Percentiles rank a stretch among this genome's conserved stretches.
Conservation (phyloP, 176 grass and related monocot genomes). For the Phyllostachys edulis region DNA sequence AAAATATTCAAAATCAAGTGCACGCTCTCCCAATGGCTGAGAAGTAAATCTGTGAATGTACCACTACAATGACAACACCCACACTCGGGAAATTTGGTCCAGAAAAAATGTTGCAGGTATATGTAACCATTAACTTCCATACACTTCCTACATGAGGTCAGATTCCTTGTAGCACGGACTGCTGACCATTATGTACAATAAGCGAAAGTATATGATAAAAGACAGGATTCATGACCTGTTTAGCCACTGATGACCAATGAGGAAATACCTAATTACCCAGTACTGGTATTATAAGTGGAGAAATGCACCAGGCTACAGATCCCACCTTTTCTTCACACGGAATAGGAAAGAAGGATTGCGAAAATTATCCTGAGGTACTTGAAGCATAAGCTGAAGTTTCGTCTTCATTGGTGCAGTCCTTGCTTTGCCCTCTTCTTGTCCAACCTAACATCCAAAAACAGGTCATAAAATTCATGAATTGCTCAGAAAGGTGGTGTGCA, state of each 20-base stretch:
- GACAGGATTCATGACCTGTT: not conserved
- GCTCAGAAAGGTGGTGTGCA: not conserved
- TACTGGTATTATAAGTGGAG: not conserved
- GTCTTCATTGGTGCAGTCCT: constrained; percentile 82
- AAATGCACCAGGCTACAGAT: constrained; percentile 46
- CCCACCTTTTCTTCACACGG: constrained; percentile 95
- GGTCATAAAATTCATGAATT: not conserved
- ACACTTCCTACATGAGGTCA: not conserved
- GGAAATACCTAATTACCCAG: not conserved
- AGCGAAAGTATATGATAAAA: constrained; percentile 20
- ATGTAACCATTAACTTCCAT: not conserved
- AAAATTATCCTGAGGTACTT: constrained; percentile 73
- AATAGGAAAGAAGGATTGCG: constrained; percentile 62
- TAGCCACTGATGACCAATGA: not conserved
- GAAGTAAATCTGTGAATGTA: not conserved
- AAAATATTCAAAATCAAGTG: not conserved
- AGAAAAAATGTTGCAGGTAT: not conserved
- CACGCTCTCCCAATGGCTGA: not conserved
- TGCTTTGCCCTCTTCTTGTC: constrained; percentile 66
- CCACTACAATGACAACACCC: not conserved
- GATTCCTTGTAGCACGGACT: not conserved
- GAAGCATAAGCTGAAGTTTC: constrained; percentile 78
- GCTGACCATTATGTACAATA: constrained; percentile 39
- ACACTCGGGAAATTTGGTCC: not conserved
- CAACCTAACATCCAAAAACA: constrained; percentile 64